Conservation (phyloP, 257 asterid species). For the Gentiana macrophylla region DNA sequence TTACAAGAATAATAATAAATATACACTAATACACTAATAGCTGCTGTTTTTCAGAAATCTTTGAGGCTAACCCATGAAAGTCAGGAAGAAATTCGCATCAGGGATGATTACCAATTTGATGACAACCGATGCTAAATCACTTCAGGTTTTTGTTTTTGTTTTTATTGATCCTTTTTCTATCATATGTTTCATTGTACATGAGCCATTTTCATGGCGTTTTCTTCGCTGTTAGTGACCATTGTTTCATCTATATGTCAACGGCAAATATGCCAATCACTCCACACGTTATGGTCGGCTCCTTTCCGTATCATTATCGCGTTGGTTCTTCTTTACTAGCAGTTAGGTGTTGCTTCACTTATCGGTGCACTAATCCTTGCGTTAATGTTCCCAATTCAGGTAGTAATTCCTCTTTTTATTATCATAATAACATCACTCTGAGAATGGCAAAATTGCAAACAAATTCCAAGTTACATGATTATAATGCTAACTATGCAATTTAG, state of each 20-base stretch:
- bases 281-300: conserved; percentile 88
- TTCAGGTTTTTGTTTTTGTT: conserved; percentile 39
- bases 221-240: conserved; percentile 2
- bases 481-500: no score
- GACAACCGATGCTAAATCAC: conserved; percentile 83
- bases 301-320: conserved; percentile 73
- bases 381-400: conserved; percentile 85
- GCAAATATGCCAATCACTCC: conserved; percentile 93
- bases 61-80: conserved; percentile 73
- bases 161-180: no score
- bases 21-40: no score
- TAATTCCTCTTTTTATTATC: background rate
- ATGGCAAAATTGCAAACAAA: no score
- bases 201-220: no score
- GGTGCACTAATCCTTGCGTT: conserved; percentile 68
- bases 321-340: conserved; percentile 84
- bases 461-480: no score
- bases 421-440: no score
- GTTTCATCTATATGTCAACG: conserved; percentile 16
- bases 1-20: no score
- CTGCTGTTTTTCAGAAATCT: conserved; percentile 73
- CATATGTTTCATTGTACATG: background rate
- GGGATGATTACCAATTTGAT: conserved; percentile 83
- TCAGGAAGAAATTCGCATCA: conserved; percentile 55
- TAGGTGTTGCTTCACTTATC: conserved; percentile 84